Percentiles rank a stretch among this genome's conserved stretches.
Evolutionary conservation across 202 grass and related monocot species (phyloP).

Genomic region (Setaria italica): DNA sequence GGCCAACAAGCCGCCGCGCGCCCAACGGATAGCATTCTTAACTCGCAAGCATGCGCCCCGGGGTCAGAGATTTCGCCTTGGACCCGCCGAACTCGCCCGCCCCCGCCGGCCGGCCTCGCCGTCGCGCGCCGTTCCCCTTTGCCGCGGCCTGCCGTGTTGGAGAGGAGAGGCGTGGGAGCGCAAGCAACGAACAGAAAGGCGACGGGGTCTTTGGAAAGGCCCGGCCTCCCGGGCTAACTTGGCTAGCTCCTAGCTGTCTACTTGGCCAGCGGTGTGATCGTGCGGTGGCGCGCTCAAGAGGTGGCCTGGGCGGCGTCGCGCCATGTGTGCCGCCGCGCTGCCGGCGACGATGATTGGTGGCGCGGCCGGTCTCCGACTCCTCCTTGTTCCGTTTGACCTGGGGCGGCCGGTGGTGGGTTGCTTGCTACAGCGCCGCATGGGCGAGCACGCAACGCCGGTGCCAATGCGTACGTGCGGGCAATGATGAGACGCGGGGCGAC

Average conservation of each 20-base stretch:
- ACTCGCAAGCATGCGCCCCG: slow-evolving; percentile 4
- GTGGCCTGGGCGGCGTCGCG: slow-evolving; percentile 7
- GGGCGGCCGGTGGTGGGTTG: not conserved
- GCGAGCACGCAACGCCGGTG: not conserved
- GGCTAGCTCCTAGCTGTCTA: not conserved
- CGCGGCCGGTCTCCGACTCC: not conserved
- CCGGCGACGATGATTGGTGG: slow-evolving; percentile 4
- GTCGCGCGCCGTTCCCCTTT: not conserved
- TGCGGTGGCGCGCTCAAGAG: not conserved
- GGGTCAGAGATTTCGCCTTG: slow-evolving; percentile 41
- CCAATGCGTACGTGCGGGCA: not conserved
- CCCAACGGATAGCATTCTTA: slow-evolving; percentile 43
- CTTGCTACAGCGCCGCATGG: not conserved
- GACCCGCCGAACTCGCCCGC: slow-evolving; percentile 20
- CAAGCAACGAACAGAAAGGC: slow-evolving; percentile 11
- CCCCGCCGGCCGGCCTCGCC: no score
- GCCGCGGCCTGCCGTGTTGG: not conserved
- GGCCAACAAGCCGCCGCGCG: not conserved
- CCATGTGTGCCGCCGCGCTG: slow-evolving; percentile 5
- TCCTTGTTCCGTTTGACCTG: not conserved
- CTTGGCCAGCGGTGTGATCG: not conserved
- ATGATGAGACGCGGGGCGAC: not conserved
- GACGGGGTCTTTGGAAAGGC: slow-evolving; percentile 18
- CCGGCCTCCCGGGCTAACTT: not conserved
- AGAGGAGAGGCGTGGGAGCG: slow-evolving; percentile 20